Evolutionary conservation across 2,329 filamentous ascomycete genomes (phyloP), one percentile per base, ranked within the genome.

Genomic region (Fusarium euwallaceae): DNA sequence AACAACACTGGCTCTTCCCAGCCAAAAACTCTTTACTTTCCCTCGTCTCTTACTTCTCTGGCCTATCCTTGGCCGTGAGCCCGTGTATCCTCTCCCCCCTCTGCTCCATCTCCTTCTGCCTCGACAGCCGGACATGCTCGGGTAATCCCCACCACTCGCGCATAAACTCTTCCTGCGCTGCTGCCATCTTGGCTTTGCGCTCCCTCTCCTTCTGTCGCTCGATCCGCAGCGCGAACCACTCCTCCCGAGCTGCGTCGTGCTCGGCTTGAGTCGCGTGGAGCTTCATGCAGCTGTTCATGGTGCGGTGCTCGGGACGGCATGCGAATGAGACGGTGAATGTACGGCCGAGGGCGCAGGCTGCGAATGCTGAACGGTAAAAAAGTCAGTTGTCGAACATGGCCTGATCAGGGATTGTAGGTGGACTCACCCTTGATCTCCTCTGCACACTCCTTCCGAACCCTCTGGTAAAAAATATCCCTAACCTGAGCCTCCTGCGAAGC

Each of bases 251-350:
- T 27, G 91, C 92, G 85, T 99, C 97, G 83, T 97, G 90, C 82
- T 97, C 94, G 64, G 89, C 91, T 73, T 92, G 93, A 74, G 94
- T 97, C 65, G 96, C 95, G 85, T 97, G 93, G 66, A 88, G 84
- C 77, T 95, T 88, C 95, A 99, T 98, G 86, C 97, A 99, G 71
- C 87, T 88, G 85, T 99, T 99, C 97, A 99, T 99, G 39, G 89
- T 88, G 72, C 92, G 91, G 79, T 95, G 93, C 80, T 95, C 89
- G 59, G 88, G 85, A 64, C 95, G 92, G 86, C 97, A 99, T 63
- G 92, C 90, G 87, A 97, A 98, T 14, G 95, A 93, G 68, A 97
- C 93, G 66, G 92, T 95, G 78, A 98, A 90, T 7, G 95, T 98
- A 75, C 94, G 93, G 81, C 93, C 92, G 60, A 92, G 88, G 63